Evolutionary conservation across 495 filamentous ascomycete species (phyloP), one percentile per base, ranked within the genome.

Genomic region (Friedmanniomyces endolithicus): DNA sequence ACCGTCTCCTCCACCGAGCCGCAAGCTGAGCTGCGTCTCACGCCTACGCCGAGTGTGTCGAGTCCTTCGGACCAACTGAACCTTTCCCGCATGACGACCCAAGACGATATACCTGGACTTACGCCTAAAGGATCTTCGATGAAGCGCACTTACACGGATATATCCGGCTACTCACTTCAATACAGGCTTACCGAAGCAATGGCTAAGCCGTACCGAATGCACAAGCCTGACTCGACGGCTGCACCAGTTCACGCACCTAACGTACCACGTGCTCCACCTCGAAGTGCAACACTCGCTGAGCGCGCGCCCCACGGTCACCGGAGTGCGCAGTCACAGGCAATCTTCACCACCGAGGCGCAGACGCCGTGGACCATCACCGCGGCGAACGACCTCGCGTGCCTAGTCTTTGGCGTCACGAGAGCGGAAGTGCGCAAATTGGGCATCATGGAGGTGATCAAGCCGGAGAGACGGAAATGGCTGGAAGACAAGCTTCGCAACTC

Each of bases 341-440:
- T 98, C 48, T 98, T 98, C 64, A 89, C 90, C 17, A 98, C 92
- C 16, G 86, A 94, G 68, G 77, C 86, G 43, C 76, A 83, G 43
- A 75, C 85, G 11, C 94, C 92, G 4, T 98, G 88, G 86, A 97
- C 90, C 1, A 95, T 98, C 52, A 74, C 95, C 45, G 85, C 90
- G 8, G 94, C 92, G n/a, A 98, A 98, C 64, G 92, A 98, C 67
- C 74, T 98, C 33, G 90, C 94, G 16, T 98, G 92, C 69, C 75
- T 98, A 24, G 79, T 98, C 45, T 97, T 98, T 69, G 92, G 92
- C 35, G 87, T 98, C 25, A 94, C 90, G 6, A 87, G 88, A 64
- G 85, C 87, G 9, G 92, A 98, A 69, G 84, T 98, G 33, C 81
- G 88, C 27, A 95, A 88, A 64, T 81, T 97, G 73, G 89, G 94